A percentile compares a stretch with the other conserved stretches of the same genome.
phyloP scores from a whole-genome alignment of 1,139 yeast species.

The Meyerozyma sp. region DNA sequence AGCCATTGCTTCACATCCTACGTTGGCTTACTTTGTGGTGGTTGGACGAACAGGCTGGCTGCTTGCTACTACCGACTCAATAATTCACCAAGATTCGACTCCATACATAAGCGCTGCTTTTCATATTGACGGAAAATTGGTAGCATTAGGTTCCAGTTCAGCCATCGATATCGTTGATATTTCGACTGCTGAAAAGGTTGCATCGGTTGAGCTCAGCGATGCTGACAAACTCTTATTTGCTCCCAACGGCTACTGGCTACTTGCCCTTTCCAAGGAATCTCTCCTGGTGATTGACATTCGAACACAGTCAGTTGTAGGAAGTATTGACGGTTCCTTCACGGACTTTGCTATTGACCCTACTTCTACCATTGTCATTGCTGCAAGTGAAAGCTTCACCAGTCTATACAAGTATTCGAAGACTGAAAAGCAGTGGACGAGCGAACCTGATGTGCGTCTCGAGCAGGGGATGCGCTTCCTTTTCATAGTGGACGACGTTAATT shows the following conservation, averaged over 20 bases:
- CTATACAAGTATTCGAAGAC: neutral
- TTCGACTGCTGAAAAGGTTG: constrained; percentile 32
- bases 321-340: neutral
- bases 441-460: neutral
- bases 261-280: neutral
- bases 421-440: neutral
- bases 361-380: neutral
- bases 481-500: neutral
- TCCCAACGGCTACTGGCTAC: constrained; percentile 67
- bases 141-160: constrained; percentile 43
- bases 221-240: constrained; percentile 49
- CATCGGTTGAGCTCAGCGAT: constrained; percentile 24
- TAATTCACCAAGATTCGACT: neutral
- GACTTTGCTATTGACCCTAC: neutral
- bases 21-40: constrained; percentile 21
- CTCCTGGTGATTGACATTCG: neutral
- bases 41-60: constrained; percentile 26
- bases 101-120: constrained; percentile 11
- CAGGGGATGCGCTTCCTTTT: neutral
- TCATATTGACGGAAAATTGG: constrained; percentile 63
- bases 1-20: constrained; percentile 29
- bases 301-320: neutral
- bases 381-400: neutral
- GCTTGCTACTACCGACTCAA: constrained; percentile 8
- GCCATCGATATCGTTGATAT: constrained; percentile 40